Percentiles rank a stretch among this genome's conserved stretches.
phyloP scores from a whole-genome alignment of 2,329 filamentous ascomycete species.

The Colletotrichum sp. region DNA sequence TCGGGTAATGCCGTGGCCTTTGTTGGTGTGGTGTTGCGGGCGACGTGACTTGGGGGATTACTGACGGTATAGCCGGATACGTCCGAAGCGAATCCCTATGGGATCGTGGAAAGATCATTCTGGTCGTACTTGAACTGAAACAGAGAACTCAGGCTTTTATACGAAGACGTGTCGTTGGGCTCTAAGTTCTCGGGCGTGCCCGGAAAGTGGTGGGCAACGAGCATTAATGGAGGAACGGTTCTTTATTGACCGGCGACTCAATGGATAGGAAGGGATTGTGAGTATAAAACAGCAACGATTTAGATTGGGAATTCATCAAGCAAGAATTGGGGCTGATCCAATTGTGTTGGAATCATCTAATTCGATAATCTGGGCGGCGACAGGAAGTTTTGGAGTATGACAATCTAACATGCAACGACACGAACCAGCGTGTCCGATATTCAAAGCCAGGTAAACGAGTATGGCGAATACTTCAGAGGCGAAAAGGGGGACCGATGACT shows the following conservation, averaged over 20 bases:
- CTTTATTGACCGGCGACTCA: background rate
- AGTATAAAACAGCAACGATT: accelerated
- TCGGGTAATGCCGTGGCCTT: background rate
- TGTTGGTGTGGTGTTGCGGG: background rate
- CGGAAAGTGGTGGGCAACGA: too few relatives aligned
- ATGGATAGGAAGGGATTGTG: background rate
- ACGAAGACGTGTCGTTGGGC: too few relatives aligned
- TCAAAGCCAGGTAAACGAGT: accelerated
- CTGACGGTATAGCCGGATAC: background rate
- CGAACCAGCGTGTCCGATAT: too few relatives aligned
- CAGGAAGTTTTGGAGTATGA: background rate
- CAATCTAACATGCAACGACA: too few relatives aligned
- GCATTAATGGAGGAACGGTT: too few relatives aligned
- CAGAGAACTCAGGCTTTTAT: too few relatives aligned
- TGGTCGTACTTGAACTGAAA: too few relatives aligned
- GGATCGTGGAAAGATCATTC: too few relatives aligned
- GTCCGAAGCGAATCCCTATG: too few relatives aligned
- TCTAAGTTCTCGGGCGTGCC: too few relatives aligned
- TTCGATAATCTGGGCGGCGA: background rate
- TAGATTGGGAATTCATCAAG: accelerated
- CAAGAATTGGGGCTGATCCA: background rate
- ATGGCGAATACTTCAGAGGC: background rate
- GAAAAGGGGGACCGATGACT: background rate
- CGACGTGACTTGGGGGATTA: background rate
- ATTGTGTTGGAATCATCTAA: too few relatives aligned